Percentiles rank a stretch among this genome's conserved stretches.
phyloP scores from a whole-genome alignment of 495 filamentous ascomycete species.

The Glarea lozoyensis region DNA sequence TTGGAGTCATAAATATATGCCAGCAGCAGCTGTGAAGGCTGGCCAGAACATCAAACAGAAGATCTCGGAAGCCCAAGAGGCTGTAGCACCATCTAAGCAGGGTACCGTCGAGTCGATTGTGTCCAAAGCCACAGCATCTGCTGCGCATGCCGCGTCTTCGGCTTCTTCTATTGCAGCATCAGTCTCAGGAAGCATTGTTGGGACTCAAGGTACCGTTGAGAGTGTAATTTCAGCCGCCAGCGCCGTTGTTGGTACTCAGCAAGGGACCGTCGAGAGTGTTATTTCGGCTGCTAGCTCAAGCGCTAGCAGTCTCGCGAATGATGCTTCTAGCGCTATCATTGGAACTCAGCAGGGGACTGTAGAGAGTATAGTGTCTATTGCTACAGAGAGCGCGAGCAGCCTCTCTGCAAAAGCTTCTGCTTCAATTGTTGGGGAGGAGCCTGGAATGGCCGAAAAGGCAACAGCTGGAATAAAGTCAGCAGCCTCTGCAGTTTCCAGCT shows the following conservation, averaged over 20 bases:
- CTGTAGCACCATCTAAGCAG: constrained; percentile 28
- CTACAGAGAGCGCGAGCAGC: constrained; percentile 17
- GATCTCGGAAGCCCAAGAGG: constrained; percentile 29
- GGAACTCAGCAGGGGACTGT: constrained; percentile 22
- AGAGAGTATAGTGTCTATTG: constrained; percentile 24
- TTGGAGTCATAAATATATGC: constrained; percentile 51
- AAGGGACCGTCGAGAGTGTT: constrained; percentile 25
- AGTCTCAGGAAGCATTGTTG: constrained; percentile 8
- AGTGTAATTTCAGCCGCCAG: constrained; percentile 11
- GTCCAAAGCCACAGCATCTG: constrained; percentile 25
- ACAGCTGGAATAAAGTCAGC: constrained; percentile 19
- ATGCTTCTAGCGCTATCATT: constrained; percentile 26
- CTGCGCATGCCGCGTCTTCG: constrained; percentile 25
- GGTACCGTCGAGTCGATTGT: constrained; percentile 25
- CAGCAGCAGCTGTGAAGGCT: constrained; percentile 33
- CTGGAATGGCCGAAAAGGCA: constrained; percentile 19
- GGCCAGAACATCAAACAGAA: constrained; percentile 31
- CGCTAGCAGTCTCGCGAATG: constrained; percentile 25
- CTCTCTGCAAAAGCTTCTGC: constrained; percentile 16
- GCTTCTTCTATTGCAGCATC: constrained; percentile 27
- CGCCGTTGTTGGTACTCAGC: constrained; percentile 24
- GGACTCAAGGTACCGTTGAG: constrained; percentile 14
- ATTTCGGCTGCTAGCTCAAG: constrained; percentile 22
- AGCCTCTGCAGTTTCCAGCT: constrained; percentile 19
- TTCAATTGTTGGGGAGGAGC: constrained; percentile 21